These are phyloP conservation scores for Schizochytrium sp. DNA, from an alignment of 108 stramenopile species.

Conservation along the genomic window DNA sequence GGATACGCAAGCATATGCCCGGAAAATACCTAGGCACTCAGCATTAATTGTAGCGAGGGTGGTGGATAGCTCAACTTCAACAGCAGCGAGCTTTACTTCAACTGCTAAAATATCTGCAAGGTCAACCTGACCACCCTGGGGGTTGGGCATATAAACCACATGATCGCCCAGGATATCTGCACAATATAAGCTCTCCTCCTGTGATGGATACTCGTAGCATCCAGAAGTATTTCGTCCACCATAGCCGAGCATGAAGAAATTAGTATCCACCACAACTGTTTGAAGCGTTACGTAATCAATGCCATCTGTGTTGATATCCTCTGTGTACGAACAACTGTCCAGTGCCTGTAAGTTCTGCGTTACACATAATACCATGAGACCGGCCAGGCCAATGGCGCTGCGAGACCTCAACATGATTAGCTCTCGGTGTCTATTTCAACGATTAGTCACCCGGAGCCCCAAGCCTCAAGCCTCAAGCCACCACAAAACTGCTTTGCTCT, in stretches of 20 bases:
- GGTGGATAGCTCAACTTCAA: background rate
- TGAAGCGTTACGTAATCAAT: background rate
- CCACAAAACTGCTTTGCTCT: no score
- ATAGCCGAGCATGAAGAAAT: background rate
- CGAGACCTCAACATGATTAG: background rate
- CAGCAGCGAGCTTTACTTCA: background rate
- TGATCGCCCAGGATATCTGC: background rate
- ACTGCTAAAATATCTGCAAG: conserved; percentile 12
- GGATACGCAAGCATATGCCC: background rate
- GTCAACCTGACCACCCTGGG: background rate
- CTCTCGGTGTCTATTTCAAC: background rate
- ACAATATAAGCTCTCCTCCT: background rate
- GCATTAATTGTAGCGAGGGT: background rate
- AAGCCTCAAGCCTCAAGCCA: no score
- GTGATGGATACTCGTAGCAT: background rate
- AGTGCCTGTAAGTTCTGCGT: background rate
- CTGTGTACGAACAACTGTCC: background rate
- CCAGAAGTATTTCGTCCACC: background rate
- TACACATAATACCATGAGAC: background rate
- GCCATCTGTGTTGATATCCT: background rate
- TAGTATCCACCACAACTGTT: background rate
- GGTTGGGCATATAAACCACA: background rate
- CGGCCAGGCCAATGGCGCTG: conserved; percentile 1
- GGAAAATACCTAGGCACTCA: background rate
- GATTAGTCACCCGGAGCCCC: no score